A percentile compares a stretch with the other conserved stretches of the same genome.
Evolutionary conservation across 768 basidiomycete genomes (phyloP).

Genomic region (Chalciporus piperatus): DNA sequence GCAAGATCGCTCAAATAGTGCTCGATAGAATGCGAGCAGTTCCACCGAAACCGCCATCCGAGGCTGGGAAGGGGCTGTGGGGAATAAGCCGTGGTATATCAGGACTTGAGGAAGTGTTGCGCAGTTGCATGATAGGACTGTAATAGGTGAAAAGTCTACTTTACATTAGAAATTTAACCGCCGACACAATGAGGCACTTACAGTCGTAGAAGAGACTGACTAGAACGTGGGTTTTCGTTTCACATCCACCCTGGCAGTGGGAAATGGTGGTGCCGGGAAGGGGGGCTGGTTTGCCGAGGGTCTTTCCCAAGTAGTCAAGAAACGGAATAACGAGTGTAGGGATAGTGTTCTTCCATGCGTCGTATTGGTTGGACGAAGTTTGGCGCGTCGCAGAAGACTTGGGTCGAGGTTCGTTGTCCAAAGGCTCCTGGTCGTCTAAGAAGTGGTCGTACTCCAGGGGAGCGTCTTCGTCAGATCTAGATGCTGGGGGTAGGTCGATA

Average conservation of each 20-base stretch:
- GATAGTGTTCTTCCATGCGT: not conserved
- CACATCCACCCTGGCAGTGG: not conserved
- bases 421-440: too few species aligned
- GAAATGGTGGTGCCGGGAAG: not conserved
- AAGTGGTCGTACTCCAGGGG: not conserved
- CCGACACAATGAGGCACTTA: not conserved
- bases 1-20: slow-evolving; percentile 37
- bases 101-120: slow-evolving; percentile 21
- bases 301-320: not conserved
- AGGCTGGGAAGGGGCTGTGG: slow-evolving; percentile 26
- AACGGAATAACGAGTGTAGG: not conserved
- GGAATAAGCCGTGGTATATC: slow-evolving; percentile 33
- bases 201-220: not conserved
- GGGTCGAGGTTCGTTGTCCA: not conserved
- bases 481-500: not conserved
- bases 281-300: slow-evolving; percentile 2
- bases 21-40: slow-evolving; percentile 32
- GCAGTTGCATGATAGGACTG: slow-evolving; percentile 24
- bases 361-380: not conserved
- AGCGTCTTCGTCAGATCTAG: not conserved
- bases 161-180: not conserved
- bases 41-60: slow-evolving; percentile 23
- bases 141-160: slow-evolving; percentile 15
- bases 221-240: not conserved
- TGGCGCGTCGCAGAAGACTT: too few species aligned